Base-by-base conservation (phyloP, 2,329 filamentous ascomycete genomes). In the Cercospora sesami region DNA sequence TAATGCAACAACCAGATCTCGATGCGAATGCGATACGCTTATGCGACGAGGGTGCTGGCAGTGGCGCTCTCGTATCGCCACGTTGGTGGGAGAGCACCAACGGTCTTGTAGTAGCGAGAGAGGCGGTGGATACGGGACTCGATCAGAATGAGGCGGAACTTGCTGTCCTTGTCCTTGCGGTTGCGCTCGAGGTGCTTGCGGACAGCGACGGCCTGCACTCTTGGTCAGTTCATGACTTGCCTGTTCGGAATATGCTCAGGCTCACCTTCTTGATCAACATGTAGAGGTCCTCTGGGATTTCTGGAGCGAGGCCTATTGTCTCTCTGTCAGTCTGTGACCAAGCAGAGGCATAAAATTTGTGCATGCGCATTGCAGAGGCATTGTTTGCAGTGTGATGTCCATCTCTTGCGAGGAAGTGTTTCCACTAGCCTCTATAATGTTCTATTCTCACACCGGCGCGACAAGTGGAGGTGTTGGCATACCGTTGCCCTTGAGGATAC, bases 151-250 rank as follows among this genome's bases (percentile, higher is more conserved):
- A 99, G 92, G 82, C 95, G 94, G 92, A 99, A 99, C 89, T 99
- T 99, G 88, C 91, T 92, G 89, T 99, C 95, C 89, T 93, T 96
- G 89, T 99, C 95, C 90, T 99, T 99, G 86, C 95, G 94, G 91
- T 99, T 99, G 86, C 93, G 93, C 90, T 97, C 93, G 78, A 99
- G 93, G 87, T 99, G 96, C 92, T 99, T 99, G 87, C 95, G 94
- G 87, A 99, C 95, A 82, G 94, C 91, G 79, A 97, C 94, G 79
- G 94, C 94, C 93, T 95, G 71, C 36, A 58, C 10, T 16, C 14
- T 7, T n/a, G 10, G 53, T 58, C 8, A 28, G 23, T 26, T 53
- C 18, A 12, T 23, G 45, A 7, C 4, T 23, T 23, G 18, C 45
- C 45, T 8, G 18, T 51, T 21, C 45, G 12, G 12, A 14, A 51